Evolutionary conservation across 495 filamentous ascomycete genomes (phyloP).

Genomic region (Penicillium diatomitis): DNA sequence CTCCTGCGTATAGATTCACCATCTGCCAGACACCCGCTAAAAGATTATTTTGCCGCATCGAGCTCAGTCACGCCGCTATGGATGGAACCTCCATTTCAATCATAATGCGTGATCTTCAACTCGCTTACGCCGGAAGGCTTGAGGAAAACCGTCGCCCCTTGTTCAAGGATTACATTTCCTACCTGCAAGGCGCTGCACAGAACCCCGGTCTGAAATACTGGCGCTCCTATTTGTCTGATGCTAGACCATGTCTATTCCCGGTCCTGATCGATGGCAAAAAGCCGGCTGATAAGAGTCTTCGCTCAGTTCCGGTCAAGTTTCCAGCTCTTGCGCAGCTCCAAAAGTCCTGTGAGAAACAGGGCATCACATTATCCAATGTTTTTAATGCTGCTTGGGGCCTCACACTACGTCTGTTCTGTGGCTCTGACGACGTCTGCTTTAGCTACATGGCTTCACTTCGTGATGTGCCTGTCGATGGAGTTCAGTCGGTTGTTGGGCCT

Average conservation of each 20-base stretch:
- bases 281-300: slow-evolving; percentile 16
- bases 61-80: slow-evolving; percentile 48
- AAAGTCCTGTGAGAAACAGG: slow-evolving; percentile 34
- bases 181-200: slow-evolving; percentile 28
- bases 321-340: slow-evolving; percentile 22
- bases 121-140: slow-evolving; percentile 36
- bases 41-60: slow-evolving; percentile 41
- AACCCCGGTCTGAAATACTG: slow-evolving; percentile 42
- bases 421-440: slow-evolving; percentile 43
- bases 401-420: slow-evolving; percentile 39
- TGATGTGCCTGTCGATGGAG: slow-evolving; percentile 35
- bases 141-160: slow-evolving; percentile 27
- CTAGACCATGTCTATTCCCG: slow-evolving; percentile 47
- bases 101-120: slow-evolving; percentile 38
- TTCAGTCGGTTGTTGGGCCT: slow-evolving; percentile 42
- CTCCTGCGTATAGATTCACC: slow-evolving; percentile 41
- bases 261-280: slow-evolving; percentile 25
- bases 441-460: slow-evolving; percentile 45
- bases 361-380: slow-evolving; percentile 42
- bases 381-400: slow-evolving; percentile 48
- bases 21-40: slow-evolving; percentile 33
- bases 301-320: slow-evolving; percentile 28
- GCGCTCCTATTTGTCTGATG: slow-evolving; percentile 37
- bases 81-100: slow-evolving; percentile 42
- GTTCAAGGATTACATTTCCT: slow-evolving; percentile 47